A percentile compares a stretch with the other conserved stretches of the same genome.
phyloP scores from a whole-genome alignment of 441 rosid species.

The Croton setiger region DNA sequence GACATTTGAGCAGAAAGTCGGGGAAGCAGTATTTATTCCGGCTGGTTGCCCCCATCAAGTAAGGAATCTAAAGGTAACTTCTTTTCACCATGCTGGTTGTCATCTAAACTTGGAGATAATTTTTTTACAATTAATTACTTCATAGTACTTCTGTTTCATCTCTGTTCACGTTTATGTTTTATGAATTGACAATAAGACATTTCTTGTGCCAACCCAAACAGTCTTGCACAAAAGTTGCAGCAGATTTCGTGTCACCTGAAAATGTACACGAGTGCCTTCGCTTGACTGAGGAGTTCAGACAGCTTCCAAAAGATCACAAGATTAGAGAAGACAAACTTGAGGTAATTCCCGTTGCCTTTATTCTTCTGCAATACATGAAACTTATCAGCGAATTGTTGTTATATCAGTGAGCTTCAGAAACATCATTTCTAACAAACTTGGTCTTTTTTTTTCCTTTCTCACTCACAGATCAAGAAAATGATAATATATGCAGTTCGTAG shows the following conservation, averaged over 20 bases:
- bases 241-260: constrained; percentile 90
- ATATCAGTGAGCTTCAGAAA: background rate
- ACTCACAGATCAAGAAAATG: constrained; percentile 79
- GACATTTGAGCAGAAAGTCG: constrained; percentile 78
- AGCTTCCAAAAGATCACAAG: constrained; percentile 71
- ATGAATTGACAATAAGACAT: background rate
- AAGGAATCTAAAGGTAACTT: constrained; percentile 71
- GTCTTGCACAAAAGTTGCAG: constrained; percentile 95
- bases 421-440: background rate
- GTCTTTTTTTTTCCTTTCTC: background rate
- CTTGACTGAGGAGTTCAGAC: constrained; percentile 76
- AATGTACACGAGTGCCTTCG: constrained; percentile 70
- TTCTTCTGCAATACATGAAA: background rate
- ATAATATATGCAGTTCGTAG: constrained; percentile 52
- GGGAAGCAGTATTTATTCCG: constrained; percentile 92
- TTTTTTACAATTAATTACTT: too few species aligned
- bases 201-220: constrained; percentile 24
- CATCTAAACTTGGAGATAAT: too few species aligned
- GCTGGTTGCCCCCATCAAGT: constrained; percentile 99
- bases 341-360: constrained; percentile 28
- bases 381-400: background rate
- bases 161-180: background rate
- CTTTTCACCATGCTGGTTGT: background rate
- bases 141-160: too few species aligned
- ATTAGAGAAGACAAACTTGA: constrained; percentile 94